A percentile compares a stretch with the other conserved stretches of the same genome.
phyloP scores from a whole-genome alignment of 768 basidiomycete species.

The Suillus fuscotomentosus region DNA sequence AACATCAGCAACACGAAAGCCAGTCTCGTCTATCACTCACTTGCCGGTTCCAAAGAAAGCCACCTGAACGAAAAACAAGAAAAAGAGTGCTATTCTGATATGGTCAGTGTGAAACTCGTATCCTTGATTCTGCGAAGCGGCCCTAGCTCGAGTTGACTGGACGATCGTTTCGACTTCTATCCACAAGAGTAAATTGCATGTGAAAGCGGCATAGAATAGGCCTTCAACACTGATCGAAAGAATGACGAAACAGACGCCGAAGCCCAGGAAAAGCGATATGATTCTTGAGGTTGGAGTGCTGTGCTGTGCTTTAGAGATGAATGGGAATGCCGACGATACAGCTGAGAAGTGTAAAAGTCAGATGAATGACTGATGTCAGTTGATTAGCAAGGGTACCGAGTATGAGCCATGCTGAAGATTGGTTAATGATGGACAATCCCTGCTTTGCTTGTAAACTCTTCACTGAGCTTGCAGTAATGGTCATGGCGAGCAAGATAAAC shows the following conservation, averaged over 20 bases:
- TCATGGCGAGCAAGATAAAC: slow-evolving; percentile 46
- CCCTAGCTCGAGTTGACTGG: slow-evolving; percentile 8
- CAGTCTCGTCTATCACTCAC: slow-evolving; percentile 38
- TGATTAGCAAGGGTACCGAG: slow-evolving; percentile 45
- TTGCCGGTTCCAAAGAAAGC: slow-evolving; percentile 87
- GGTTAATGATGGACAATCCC: slow-evolving; percentile 63
- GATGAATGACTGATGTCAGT: neutral
- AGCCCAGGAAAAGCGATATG: slow-evolving; percentile 64
- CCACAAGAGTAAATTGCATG: slow-evolving; percentile 63
- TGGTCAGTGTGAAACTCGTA: slow-evolving; percentile 60
- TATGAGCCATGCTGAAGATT: slow-evolving; percentile 61
- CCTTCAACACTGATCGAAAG: slow-evolving; percentile 83
- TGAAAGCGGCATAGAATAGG: slow-evolving; percentile 74
- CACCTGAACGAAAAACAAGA: slow-evolving; percentile 84
- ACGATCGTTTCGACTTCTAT: slow-evolving; percentile 53
- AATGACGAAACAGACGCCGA: slow-evolving; percentile 73
- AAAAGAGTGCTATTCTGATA: slow-evolving; percentile 73
- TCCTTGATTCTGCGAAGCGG: slow-evolving; percentile 9
- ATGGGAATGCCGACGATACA: slow-evolving; percentile 50
- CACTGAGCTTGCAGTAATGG: slow-evolving; percentile 58
- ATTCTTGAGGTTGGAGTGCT: slow-evolving; percentile 48
- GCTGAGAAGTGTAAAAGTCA: slow-evolving; percentile 32
- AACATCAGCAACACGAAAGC: neutral
- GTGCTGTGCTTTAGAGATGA: slow-evolving; percentile 35
- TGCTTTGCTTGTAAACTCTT: slow-evolving; percentile 58